These are phyloP conservation scores for Sphaerosporella brunnea DNA, from an alignment of 495 filamentous ascomycete species.

Conservation along the genomic window DNA sequence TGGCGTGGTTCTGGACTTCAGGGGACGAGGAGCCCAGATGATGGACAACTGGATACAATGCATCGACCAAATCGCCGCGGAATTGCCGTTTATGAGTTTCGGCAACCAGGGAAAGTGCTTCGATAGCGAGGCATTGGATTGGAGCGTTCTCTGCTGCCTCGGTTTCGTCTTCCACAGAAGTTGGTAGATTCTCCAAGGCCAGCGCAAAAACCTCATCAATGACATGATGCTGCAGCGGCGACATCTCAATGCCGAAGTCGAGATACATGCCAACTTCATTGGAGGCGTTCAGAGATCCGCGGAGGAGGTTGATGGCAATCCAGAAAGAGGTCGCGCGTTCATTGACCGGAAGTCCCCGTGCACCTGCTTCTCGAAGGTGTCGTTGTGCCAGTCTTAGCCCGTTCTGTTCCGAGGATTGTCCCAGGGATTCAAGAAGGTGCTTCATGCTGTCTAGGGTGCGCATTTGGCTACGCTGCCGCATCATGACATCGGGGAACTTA, in stretches of 20 bases:
- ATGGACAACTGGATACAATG: conserved; percentile 74
- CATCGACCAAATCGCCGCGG: conserved; percentile 71
- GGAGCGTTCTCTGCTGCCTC: conserved; percentile 26
- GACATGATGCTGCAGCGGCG: conserved; percentile 36
- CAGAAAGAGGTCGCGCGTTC: conserved; percentile 45
- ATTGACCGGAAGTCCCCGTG: conserved; percentile 5
- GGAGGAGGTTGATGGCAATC: conserved; percentile 58
- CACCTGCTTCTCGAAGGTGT: conserved; percentile 20
- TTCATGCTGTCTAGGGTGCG: conserved; percentile 38
- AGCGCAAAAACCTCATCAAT: conserved; percentile 68
- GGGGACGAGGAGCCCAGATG: conserved; percentile 57
- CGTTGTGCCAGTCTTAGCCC: conserved; percentile 19
- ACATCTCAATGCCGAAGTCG: conserved; percentile 31
- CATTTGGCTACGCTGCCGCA: conserved; percentile 47
- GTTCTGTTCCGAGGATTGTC: conserved; percentile 18
- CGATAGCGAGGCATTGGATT: conserved; percentile 47
- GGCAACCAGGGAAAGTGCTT: conserved; percentile 55
- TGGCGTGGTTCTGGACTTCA: conserved; percentile 60
- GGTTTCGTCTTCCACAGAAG: conserved; percentile 37
- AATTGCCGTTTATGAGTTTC: conserved; percentile 50
- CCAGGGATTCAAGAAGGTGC: conserved; percentile 33
- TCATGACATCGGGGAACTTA: conserved; percentile 42
- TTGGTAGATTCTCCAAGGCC: conserved; percentile 45
- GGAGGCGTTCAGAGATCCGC: conserved; percentile 33
- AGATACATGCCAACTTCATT: conserved; percentile 51